phyloP scores from a whole-genome alignment of 805 yeast species.

The Sungouiella blattae region DNA sequence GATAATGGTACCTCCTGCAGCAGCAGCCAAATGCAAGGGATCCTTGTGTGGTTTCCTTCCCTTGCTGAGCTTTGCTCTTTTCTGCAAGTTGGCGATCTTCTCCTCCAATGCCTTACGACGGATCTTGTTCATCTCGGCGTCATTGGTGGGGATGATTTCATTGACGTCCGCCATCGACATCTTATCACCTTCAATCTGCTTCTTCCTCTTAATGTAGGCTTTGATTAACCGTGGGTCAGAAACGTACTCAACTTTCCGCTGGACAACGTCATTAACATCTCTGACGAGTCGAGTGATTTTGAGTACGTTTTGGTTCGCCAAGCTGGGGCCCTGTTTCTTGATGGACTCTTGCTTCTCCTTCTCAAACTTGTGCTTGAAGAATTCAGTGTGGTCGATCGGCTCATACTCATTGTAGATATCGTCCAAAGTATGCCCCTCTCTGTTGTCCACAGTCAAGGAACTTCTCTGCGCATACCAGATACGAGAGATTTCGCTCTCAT shows the following conservation, averaged over 20 bases:
- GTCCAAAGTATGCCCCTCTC: constrained; percentile 37
- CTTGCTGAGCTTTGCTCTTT: constrained; percentile 58
- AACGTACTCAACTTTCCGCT: constrained; percentile 72
- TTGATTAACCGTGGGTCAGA: constrained; percentile 84
- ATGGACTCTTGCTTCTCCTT: constrained; percentile 32
- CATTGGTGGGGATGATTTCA: constrained; percentile 72
- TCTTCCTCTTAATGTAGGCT: constrained; percentile 74
- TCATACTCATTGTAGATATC: constrained; percentile 36
- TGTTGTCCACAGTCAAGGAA: constrained; percentile 41
- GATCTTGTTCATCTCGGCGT: constrained; percentile 76
- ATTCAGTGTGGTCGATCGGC: constrained; percentile 31
- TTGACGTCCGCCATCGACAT: constrained; percentile 63
- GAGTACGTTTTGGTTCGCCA: constrained; percentile 23
- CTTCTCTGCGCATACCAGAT: constrained; percentile 87
- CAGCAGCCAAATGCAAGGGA: constrained; percentile 37
- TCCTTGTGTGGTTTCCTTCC: constrained; percentile 32
- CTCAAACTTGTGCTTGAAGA: constrained; percentile 30
- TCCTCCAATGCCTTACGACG: constrained; percentile 75
- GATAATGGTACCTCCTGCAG: constrained; percentile 40
- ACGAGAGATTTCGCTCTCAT: constrained; percentile 82
- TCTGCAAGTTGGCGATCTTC: constrained; percentile 77
- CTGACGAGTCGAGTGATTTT: constrained; percentile 72
- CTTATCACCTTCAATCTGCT: constrained; percentile 54
- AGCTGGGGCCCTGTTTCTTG: constrained; percentile 23
- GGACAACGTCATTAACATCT: constrained; percentile 83